Evolutionary conservation across 192 early-diverging fungal genomes (phyloP).

Genomic region (Backusella parvicylindrica): DNA sequence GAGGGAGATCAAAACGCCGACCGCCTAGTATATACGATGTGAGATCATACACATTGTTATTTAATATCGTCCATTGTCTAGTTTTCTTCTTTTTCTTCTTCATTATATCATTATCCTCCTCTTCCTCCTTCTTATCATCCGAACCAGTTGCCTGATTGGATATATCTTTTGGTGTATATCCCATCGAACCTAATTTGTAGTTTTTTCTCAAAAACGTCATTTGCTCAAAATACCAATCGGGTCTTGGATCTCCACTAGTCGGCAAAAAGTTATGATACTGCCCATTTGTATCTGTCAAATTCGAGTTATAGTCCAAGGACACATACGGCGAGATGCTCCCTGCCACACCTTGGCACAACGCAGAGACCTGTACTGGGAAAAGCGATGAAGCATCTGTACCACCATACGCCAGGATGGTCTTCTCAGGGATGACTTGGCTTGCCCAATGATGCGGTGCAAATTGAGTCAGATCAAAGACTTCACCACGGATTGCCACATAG

Average conservation of each 20-base stretch:
- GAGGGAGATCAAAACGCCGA: constrained; percentile 35
- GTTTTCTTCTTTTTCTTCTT: constrained; percentile 34
- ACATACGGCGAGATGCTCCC: constrained; percentile 40
- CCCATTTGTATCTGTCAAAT: constrained; percentile 45
- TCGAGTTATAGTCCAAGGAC: constrained; percentile 45
- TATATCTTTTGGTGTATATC: constrained; percentile 56
- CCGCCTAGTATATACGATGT: constrained; percentile 66
- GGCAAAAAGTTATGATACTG: constrained; percentile 71
- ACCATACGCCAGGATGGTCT: constrained; percentile 43
- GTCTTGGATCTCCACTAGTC: constrained; percentile 55
- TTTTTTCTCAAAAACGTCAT: constrained; percentile 55
- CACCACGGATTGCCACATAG: constrained; percentile 69
- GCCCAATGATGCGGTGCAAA: constrained; percentile 56
- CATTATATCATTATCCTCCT: background rate
- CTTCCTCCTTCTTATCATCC: background rate
- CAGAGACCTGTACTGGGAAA: constrained; percentile 74
- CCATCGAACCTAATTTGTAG: constrained; percentile 66
- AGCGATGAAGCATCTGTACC: constrained; percentile 60
- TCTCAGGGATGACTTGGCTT: constrained; percentile 52
- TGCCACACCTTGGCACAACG: constrained; percentile 42
- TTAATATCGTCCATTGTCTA: constrained; percentile 57
- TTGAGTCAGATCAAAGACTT: constrained; percentile 75
- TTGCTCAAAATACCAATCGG: constrained; percentile 67
- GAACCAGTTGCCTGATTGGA: constrained; percentile 40
- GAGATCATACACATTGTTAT: constrained; percentile 72